phyloP scores from a whole-genome alignment of 2,329 filamentous ascomycete genomes.

The Diaporthe destruens region DNA sequence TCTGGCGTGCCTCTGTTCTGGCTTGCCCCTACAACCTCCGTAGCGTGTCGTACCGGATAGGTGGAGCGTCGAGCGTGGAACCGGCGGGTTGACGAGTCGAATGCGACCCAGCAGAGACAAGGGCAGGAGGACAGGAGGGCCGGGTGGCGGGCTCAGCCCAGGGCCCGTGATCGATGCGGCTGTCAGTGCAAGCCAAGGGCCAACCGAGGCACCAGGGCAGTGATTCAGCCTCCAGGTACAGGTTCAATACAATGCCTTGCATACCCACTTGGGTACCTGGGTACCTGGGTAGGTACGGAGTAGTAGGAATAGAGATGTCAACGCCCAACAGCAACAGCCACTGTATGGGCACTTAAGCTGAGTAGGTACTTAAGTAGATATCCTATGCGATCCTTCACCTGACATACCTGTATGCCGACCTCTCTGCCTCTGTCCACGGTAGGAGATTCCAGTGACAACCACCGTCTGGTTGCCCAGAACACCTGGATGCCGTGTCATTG shows the following conservation, averaged over 20 bases:
- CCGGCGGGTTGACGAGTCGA: conserved; percentile 21
- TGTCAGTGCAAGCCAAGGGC: neutral
- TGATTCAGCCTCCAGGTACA: neutral
- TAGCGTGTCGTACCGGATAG: conserved; percentile 27
- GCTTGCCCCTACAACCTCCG: conserved; percentile 29
- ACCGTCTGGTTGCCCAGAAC: neutral
- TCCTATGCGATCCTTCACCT: neutral
- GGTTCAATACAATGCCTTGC: too few relatives aligned
- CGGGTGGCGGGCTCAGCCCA: conserved; percentile 31
- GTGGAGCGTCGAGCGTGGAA: conserved; percentile 16
- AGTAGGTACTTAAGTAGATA: too few relatives aligned
- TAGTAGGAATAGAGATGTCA: too few relatives aligned
- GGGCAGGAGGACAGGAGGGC: conserved; percentile 1
- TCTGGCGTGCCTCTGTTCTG: conserved; percentile 6
- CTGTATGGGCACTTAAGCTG: too few relatives aligned
- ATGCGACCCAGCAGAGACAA: conserved; percentile 19
- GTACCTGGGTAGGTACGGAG: too few relatives aligned
- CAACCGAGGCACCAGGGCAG: neutral
- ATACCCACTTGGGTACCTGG: too few relatives aligned
- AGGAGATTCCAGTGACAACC: neutral
- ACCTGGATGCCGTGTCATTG: neutral
- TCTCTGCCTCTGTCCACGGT: neutral
- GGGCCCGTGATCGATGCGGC: conserved; percentile 16
- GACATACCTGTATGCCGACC: neutral
- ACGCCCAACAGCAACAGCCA: too few relatives aligned